phyloP scores from a whole-genome alignment of 352 stramenopile genomes.

The Albugo candida region DNA sequence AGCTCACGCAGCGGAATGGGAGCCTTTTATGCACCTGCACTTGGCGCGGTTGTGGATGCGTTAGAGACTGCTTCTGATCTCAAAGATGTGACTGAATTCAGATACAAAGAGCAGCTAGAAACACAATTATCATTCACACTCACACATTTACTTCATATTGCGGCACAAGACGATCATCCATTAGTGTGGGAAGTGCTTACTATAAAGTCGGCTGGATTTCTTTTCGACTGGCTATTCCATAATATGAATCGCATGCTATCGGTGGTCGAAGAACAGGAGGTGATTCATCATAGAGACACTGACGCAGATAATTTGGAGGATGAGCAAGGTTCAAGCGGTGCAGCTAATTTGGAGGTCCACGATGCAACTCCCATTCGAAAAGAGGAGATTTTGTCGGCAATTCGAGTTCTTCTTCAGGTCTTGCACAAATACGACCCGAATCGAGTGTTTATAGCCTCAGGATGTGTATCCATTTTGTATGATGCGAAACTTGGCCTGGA shows the following conservation, averaged over 20 bases:
- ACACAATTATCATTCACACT: conserved; percentile 75
- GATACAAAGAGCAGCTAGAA: conserved; percentile 80
- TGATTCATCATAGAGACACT: conserved; percentile 4
- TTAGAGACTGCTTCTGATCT: conserved; percentile 69
- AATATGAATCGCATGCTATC: conserved; percentile 62
- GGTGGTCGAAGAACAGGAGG: conserved; percentile 7
- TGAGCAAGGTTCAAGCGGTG: not conserved
- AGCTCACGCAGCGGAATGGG: conserved; percentile 45
- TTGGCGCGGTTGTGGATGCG: conserved; percentile 46
- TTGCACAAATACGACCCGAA: conserved; percentile 36
- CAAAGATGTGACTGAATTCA: conserved; percentile 77
- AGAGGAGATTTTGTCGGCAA: conserved; percentile 52
- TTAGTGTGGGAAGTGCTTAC: conserved; percentile 45
- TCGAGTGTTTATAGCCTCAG: conserved; percentile 29
- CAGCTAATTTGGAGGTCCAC: conserved; percentile 20
- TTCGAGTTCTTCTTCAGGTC: conserved; percentile 54
- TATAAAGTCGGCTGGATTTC: conserved; percentile 40
- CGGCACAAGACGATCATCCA: conserved; percentile 42
- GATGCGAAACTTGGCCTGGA: conserved; percentile 71
- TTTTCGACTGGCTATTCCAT: conserved; percentile 81
- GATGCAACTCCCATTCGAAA: conserved; percentile 71
- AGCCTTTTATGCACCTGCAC: conserved; percentile 38
- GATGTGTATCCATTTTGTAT: conserved; percentile 56
- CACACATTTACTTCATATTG: conserved; percentile 62
- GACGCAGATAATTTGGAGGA: conserved; percentile 9